Conservation (phyloP, 345 rosid genomes). For the Brassica carinata region DNA sequence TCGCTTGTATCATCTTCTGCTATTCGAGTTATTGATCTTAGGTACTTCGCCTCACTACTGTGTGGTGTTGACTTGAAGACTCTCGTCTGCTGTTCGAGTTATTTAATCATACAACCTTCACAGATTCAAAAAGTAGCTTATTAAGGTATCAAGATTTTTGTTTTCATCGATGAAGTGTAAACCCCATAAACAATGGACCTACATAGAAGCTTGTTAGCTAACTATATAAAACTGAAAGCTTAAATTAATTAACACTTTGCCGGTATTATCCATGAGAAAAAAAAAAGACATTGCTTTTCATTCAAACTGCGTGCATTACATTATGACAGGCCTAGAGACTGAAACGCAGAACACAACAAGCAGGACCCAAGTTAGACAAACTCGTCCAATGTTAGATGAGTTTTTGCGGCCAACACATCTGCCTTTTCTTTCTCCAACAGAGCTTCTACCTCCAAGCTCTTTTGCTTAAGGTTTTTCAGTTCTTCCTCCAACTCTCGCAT, state of each 20-base stretch:
- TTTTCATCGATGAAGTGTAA: no score
- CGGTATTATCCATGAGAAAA: no score
- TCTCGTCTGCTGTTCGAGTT: background rate
- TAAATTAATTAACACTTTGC: no score
- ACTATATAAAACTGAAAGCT: no score
- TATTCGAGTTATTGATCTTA: slow-evolving; percentile 66
- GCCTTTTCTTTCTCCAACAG: background rate
- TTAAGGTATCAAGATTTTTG: no score
- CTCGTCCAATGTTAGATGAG: background rate
- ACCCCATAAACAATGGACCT: no score
- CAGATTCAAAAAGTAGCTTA: no score
- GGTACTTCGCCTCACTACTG: slow-evolving; percentile 70
- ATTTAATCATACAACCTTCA: no score
- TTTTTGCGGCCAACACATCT: background rate
- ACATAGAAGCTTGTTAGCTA: no score
- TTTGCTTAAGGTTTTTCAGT: background rate
- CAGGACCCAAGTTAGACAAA: background rate
- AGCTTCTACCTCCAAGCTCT: background rate
- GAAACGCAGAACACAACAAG: background rate
- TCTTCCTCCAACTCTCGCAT: background rate
- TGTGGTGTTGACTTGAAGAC: slow-evolving; percentile 57
- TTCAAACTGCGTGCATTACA: no score
- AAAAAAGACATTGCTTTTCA: no score
- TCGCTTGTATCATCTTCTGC: slow-evolving; percentile 60
- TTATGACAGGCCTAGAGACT: background rate